These are phyloP conservation scores for Monosiga brevicollis DNA, from an alignment of 78 protist species.

Conservation along the genomic window DNA sequence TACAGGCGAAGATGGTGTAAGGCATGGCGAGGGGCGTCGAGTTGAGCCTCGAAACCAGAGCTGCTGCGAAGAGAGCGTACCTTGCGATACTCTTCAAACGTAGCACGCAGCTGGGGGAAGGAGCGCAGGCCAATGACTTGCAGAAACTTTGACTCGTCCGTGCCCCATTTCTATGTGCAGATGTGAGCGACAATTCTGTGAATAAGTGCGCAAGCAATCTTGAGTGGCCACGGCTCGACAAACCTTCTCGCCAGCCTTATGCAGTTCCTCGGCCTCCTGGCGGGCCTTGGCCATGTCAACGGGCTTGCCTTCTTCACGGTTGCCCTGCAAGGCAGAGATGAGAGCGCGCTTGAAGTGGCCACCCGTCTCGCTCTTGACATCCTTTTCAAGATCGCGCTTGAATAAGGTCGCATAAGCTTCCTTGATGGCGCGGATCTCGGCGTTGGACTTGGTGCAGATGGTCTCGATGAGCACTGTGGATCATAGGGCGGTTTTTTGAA, in stretches of 20 bases:
- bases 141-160: slow-evolving; percentile 16
- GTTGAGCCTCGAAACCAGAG: no score
- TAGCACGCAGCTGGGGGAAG: slow-evolving; percentile 13
- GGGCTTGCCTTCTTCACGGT: not conserved
- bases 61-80: no score
- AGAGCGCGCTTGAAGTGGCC: slow-evolving; percentile 23
- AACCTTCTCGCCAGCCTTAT: not conserved
- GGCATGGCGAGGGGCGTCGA: no score
- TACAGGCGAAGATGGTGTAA: no score
- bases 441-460: slow-evolving; percentile 2
- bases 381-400: slow-evolving; percentile 22
- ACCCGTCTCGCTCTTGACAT: slow-evolving; percentile 12
- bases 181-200: no score
- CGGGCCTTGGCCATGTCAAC: not conserved
- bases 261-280: slow-evolving; percentile 4
- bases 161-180: slow-evolving; percentile 16
- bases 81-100: slow-evolving; percentile 18
- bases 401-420: not conserved
- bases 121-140: not conserved
- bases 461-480: not conserved
- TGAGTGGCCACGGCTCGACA: not conserved
- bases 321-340: not conserved
- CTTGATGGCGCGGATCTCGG: not conserved
- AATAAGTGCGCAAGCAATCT: no score
- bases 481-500: no score